A percentile compares a stretch with the other conserved stretches of the same genome.
phyloP scores from a whole-genome alignment of 2,329 filamentous ascomycete genomes.

The Cercospora sesami region DNA sequence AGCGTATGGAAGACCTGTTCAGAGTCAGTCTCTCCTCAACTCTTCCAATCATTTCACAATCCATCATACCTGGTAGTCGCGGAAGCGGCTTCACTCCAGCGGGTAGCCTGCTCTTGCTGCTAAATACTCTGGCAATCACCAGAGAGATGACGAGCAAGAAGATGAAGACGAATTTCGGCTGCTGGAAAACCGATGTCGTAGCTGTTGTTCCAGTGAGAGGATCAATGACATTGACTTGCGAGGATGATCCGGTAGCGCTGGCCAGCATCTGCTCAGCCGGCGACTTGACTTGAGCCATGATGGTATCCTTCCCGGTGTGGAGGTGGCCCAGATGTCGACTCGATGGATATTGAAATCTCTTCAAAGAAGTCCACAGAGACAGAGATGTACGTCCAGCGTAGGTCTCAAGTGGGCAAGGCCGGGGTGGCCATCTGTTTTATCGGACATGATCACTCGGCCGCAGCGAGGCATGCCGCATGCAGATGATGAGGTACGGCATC shows the following conservation, averaged over 20 bases:
- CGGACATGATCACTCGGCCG: slow-evolving; percentile 5
- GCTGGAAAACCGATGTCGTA: slow-evolving; percentile 8
- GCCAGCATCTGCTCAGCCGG: slow-evolving; percentile 16
- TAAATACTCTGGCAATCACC: slow-evolving; percentile 21
- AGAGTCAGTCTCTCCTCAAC: background rate
- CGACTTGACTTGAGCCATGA: slow-evolving; percentile 12
- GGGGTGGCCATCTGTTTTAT: slow-evolving; percentile 10
- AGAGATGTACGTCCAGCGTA: background rate
- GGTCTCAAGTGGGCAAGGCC: background rate
- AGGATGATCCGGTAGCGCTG: slow-evolving; percentile 8
- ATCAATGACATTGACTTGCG: slow-evolving; percentile 9
- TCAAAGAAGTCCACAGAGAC: background rate
- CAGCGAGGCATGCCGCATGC: slow-evolving; percentile 11
- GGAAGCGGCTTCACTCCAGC: slow-evolving; percentile 33
- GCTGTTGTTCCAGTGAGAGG: background rate
- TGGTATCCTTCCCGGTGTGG: background rate
- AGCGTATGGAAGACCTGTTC: slow-evolving; percentile 35
- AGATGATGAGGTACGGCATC: slow-evolving; percentile 5
- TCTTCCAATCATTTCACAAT: background rate
- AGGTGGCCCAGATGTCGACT: background rate
- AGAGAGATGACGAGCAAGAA: slow-evolving; percentile 20
- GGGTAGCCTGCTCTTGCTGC: slow-evolving; percentile 27
- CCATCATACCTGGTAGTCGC: slow-evolving; percentile 28
- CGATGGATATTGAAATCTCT: background rate
- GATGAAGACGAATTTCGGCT: slow-evolving; percentile 19